Percentiles rank a stretch among this genome's conserved stretches.
Conservation (phyloP, 2,329 filamentous ascomycete genomes). For the Pseudogymnoascus sp. region DNA sequence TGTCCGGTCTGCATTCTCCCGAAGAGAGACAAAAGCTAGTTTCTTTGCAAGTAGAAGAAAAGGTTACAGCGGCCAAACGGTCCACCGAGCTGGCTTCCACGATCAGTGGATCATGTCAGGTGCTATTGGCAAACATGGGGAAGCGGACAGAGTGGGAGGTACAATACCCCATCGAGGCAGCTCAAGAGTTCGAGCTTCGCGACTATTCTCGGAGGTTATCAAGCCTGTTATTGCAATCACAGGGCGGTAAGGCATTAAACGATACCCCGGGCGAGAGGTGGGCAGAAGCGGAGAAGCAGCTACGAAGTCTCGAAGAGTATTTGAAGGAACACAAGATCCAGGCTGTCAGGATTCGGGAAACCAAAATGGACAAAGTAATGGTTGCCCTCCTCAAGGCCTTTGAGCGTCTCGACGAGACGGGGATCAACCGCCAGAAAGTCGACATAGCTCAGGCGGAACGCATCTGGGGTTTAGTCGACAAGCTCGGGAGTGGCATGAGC, state of each 20-base stretch:
- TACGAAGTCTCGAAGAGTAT: slow-evolving; percentile 10
- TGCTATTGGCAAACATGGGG: not conserved
- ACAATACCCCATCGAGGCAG: not conserved
- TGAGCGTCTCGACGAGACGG: slow-evolving; percentile 4
- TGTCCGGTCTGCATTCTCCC: not conserved
- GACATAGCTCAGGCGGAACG: slow-evolving; percentile 1
- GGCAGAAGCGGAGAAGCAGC: slow-evolving; percentile 9
- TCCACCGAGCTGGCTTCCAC: not conserved
- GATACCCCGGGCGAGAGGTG: not conserved
- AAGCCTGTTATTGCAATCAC: not conserved
- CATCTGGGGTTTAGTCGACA: slow-evolving; percentile 6
- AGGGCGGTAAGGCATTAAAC: slow-evolving; percentile 1
- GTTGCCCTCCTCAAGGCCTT: not conserved
- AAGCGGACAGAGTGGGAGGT: slow-evolving; percentile 1
- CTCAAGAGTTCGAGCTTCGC: slow-evolving; percentile 3
- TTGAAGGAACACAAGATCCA: slow-evolving; percentile 10
- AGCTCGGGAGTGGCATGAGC: slow-evolving; percentile 9
- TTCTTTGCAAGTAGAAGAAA: not conserved
- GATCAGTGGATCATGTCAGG: not conserved
- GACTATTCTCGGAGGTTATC: not conserved
- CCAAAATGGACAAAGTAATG: slow-evolving; percentile 7
- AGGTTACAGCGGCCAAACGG: not conserved
- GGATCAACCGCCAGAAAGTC: slow-evolving; percentile 2
- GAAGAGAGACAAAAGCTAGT: not conserved
- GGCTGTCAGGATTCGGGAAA: not conserved